Base-by-base conservation (phyloP, 2,329 filamentous ascomycete species). In the Didymella arachidicola region DNA sequence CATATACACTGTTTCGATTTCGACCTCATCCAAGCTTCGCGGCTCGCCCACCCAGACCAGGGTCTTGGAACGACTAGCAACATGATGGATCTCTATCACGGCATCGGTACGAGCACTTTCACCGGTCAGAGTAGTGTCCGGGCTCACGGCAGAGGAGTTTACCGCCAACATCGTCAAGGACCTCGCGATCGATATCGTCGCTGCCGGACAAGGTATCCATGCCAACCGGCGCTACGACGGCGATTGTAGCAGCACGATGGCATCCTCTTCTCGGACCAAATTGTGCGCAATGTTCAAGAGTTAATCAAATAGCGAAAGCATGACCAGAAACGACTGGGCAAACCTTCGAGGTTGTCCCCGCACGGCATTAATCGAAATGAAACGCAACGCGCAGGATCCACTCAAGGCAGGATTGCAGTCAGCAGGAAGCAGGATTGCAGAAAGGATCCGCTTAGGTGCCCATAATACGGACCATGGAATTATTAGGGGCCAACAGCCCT, bases 281-380 rank as follows among this genome's bases (percentile, higher is more conserved):
- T 44, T 19, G 41, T 54, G 44, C 38, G 49, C 49, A 27, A 34
- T 18, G 4, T 44, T 44, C 30, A 18, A 44, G 38, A 43, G 25
- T 44, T 29, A 50, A 50, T 59, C 50, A 46, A 46, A 54, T 50
- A 16, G 45, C 39, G 11, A 46, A 18, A 30, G 45, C 50, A 45
- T 32, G 34, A 51, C 38, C 26, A 42, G 50, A 46, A 54, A 46
- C 45, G 45, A 26, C 32, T 53, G 26, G 30, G 39, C 32, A 59
- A 59, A 54, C 38, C 32, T 46, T 59, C 41, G n/a, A 46, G 16
- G 41, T 54, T 16, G 50, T 51, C 56, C 56, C 56, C 56, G 45
- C 50, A 59, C 41, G 45, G 51, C 50, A 54, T 59, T 52, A 54
- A 60, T 52, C 26, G 58, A 50, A 63, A 57, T 59, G 52, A 58